These are phyloP conservation scores for Bretziella fagacearum DNA, from an alignment of 2,329 filamentous ascomycete species.

Conservation along the genomic window DNA sequence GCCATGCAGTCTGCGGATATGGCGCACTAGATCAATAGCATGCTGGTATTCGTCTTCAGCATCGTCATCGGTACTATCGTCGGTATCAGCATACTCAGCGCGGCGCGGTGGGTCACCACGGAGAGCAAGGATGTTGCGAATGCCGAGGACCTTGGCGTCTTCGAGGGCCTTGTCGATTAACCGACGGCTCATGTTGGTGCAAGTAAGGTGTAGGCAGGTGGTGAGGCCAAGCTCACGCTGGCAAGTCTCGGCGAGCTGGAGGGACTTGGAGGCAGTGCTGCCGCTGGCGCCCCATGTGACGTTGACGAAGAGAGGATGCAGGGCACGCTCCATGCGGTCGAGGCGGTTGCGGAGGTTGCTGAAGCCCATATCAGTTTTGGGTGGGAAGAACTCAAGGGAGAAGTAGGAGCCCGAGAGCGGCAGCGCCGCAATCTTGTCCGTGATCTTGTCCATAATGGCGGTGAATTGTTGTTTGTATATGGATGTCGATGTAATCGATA, in stretches of 20 bases:
- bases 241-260: slow-evolving; percentile 88
- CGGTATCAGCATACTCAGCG: slow-evolving; percentile 64
- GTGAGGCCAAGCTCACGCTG: slow-evolving; percentile 83
- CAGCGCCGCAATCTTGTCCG: slow-evolving; percentile 84
- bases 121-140: slow-evolving; percentile 84
- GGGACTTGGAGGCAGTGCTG: slow-evolving; percentile 74
- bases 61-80: slow-evolving; percentile 38
- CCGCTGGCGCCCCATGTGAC: slow-evolving; percentile 97
- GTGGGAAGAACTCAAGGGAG: slow-evolving; percentile 97
- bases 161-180: slow-evolving; percentile 80
- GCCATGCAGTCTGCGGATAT: slow-evolving; percentile 71
- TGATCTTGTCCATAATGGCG: slow-evolving; percentile 62
- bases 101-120: slow-evolving; percentile 79
- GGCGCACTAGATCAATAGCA: slow-evolving; percentile 75
- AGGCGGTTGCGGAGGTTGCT: slow-evolving; percentile 85
- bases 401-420: slow-evolving; percentile 71
- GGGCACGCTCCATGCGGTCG: slow-evolving; percentile 81
- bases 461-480: not conserved
- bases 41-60: slow-evolving; percentile 65
- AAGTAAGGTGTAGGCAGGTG: slow-evolving; percentile 89
- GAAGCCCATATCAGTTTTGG: slow-evolving; percentile 91
- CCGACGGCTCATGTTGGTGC: slow-evolving; percentile 86
- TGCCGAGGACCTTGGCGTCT: slow-evolving; percentile 75
- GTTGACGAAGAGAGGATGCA: slow-evolving; percentile 86
- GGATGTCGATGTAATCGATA: not conserved